Conservation (phyloP, 2,329 filamentous ascomycete species). For the Colletotrichum sp. region DNA sequence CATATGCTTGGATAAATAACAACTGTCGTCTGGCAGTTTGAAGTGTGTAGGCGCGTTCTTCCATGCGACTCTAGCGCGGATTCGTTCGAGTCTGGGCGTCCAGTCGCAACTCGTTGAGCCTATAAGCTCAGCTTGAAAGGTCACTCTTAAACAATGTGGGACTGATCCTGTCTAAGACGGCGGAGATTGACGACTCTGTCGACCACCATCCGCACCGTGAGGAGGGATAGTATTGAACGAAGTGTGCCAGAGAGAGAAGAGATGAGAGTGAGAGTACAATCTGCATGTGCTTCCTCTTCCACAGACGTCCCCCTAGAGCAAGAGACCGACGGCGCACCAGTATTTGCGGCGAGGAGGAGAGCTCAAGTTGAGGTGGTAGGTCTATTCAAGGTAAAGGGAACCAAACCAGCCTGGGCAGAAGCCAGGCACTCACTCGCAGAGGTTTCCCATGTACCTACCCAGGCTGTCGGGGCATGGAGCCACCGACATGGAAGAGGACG, state of each 20-base stretch:
- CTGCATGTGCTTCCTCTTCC: not conserved
- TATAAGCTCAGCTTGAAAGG: slow-evolving; percentile 4
- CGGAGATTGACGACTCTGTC: slow-evolving; percentile 8
- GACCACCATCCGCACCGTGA: not conserved
- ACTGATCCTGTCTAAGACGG: slow-evolving; percentile 18
- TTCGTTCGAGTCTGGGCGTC: not conserved
- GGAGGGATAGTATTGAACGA: not conserved
- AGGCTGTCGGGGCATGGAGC: slow-evolving; percentile 18
- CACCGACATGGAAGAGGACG: slow-evolving; percentile 1
- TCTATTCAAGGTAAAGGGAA: not conserved
- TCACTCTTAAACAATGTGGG: slow-evolving; percentile 10
- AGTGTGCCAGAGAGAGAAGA: not conserved
- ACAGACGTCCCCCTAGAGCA: not conserved
- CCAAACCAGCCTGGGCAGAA: not conserved
- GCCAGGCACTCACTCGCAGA: not conserved
- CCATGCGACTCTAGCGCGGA: not conserved
- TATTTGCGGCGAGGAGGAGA: not conserved
- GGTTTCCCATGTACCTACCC: slow-evolving; percentile 12
- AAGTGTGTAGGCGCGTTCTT: not conserved
- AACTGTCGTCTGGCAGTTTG: not conserved
- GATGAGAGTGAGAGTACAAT: not conserved
- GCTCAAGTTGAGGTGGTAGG: not conserved
- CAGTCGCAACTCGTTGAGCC: not conserved
- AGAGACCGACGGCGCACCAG: not conserved
- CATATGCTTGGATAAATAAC: not conserved